Percentiles rank a stretch among this genome's conserved stretches.
Evolutionary conservation across 176 grass and related monocot species (phyloP).

Genomic region (Dactylis glomerata): DNA sequence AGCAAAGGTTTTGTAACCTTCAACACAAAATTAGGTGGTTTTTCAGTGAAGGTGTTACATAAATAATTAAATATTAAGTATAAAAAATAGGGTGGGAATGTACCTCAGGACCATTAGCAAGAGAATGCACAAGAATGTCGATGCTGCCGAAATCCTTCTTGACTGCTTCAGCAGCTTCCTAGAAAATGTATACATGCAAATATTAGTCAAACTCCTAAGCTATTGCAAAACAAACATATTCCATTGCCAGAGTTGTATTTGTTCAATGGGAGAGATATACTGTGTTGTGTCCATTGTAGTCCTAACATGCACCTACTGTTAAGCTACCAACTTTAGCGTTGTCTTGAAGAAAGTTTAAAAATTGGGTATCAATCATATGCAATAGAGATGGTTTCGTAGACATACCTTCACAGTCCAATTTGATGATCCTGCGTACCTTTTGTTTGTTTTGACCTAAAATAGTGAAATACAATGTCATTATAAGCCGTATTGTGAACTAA

Average conservation of each 20-base stretch:
- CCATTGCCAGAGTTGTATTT: neutral
- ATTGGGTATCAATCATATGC: conserved; percentile 1
- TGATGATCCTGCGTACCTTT: conserved; percentile 90
- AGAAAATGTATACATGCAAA: conserved; percentile 7
- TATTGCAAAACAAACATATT: neutral
- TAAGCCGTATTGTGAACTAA: neutral
- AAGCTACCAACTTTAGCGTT: neutral
- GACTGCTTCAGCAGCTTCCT: conserved; percentile 92
- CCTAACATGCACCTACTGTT: neutral
- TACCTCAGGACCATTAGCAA: conserved; percentile 99
- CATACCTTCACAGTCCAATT: conserved; percentile 93
- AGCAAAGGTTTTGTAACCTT: conserved; percentile 90
- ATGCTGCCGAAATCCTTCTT: conserved; percentile 97
- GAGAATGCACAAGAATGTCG: conserved; percentile 94
- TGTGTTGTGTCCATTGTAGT: neutral
- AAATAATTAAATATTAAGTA: neutral
- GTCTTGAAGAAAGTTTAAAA: neutral
- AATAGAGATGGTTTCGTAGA: conserved; percentile 2
- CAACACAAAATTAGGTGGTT: conserved; percentile 13
- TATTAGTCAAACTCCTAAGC: conserved; percentile 11
- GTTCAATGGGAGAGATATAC: neutral
- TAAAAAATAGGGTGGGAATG: neutral
- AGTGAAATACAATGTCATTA: neutral
- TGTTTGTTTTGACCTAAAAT: conserved; percentile 78
- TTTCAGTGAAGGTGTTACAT: conserved; percentile 22